phyloP scores from a whole-genome alignment of 345 rosid species.

The Combretum micranthum region DNA sequence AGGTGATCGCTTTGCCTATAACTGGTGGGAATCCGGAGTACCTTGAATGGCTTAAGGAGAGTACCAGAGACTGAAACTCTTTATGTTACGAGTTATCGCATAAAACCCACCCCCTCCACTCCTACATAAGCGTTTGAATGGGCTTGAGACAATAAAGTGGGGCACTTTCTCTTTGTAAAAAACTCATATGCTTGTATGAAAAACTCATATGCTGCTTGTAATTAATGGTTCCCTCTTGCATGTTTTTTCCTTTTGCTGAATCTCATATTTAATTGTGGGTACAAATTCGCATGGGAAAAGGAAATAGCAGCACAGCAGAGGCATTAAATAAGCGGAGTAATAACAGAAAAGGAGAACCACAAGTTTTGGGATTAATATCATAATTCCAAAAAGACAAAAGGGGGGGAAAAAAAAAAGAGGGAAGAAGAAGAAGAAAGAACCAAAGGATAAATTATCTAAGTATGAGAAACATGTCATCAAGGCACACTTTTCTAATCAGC shows the following conservation, averaged over 20 bases:
- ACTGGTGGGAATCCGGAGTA: conserved; percentile 68
- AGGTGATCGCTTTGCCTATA: conserved; percentile 82
- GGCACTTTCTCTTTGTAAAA: too few relatives aligned
- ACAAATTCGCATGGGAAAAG: too few relatives aligned
- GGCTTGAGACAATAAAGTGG: too few relatives aligned
- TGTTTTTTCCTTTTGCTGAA: too few relatives aligned
- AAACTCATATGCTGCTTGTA: too few relatives aligned
- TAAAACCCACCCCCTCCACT: not conserved
- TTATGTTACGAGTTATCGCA: not conserved
- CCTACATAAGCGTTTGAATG: too few relatives aligned
- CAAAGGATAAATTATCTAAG: not conserved
- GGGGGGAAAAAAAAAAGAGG: not conserved
- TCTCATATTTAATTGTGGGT: too few relatives aligned
- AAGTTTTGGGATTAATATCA: not conserved
- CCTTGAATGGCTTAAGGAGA: conserved; percentile 80
- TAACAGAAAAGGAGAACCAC: too few relatives aligned
- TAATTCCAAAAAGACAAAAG: not conserved
- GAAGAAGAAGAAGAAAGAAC: conserved; percentile 2
- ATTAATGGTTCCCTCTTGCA: too few relatives aligned
- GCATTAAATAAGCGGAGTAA: too few relatives aligned
- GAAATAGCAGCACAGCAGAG: too few relatives aligned
- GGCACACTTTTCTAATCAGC: conserved; percentile 24
- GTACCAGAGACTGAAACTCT: conserved; percentile 60
- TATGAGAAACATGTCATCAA: conserved; percentile 13
- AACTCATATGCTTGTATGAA: too few relatives aligned